Base-by-base conservation (phyloP, 2,329 filamentous ascomycete species). In the Colletotrichum chrysophilum region DNA sequence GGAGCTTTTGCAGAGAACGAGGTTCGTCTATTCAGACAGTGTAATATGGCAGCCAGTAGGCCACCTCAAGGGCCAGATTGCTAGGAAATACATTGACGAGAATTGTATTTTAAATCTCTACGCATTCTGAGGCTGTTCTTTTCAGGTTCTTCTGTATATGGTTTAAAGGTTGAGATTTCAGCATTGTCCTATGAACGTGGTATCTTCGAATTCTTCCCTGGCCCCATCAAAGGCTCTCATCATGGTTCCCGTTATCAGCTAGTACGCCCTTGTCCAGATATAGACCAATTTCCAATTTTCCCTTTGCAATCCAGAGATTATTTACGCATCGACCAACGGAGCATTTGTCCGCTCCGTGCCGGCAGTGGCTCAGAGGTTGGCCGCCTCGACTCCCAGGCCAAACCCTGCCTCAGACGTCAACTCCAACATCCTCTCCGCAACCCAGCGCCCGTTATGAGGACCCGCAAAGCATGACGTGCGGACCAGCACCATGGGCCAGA, bases 401-500 rank as follows among this genome's bases (percentile, higher is more conserved):
- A 75, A 75, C 7, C 73, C 73, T 18, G 61, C 55, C 21, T 75
- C 43, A n/a, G 62, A 72, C 10, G 62, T 75, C 55, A 72, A 10
- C 32, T 73, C 58, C 18, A 75, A 43, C 69, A 75, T 73, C 34
- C 26, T 73, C 16, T 75, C 69, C 12, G 69, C 32, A n/a, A 75
- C 62, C 62, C 56, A 72, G 5, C 69, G 56, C 4, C 69, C 73
- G n/a, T 64, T 72, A 2, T 67, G 62, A 34, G 69, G 73, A 7
- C 72, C 61, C 12, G 72, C 36, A 26, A 75, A 75, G 18, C 52
- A 67, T 7, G 72, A 75, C 21, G 72, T 72, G 18, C 69, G 61
- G 21, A 66, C 56, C 69, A 75, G 34, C 1, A 75, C 69, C 69
- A 75, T 62, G 10, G 73, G 73, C 69, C 62, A 75, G 36, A 75